Evolutionary conservation across 345 rosid species (phyloP), one percentile per base, ranked within the genome.

Genomic region (Heritiera fomes): DNA sequence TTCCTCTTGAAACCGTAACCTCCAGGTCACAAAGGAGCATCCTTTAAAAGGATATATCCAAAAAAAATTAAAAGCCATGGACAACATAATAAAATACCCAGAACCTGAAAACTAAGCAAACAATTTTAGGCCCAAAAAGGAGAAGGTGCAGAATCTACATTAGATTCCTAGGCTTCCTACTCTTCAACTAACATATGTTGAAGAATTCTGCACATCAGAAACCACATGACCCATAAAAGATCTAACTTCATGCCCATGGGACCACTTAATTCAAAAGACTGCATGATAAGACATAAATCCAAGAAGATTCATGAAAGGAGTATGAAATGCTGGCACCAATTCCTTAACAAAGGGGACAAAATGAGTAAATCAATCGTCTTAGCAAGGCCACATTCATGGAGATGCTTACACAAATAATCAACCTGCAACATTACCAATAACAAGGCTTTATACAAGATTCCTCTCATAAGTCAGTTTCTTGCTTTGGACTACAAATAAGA

Each of bases 321-420:
- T 49, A 80, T 2, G 18, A 50, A 38, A 30, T 53, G n/a, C 15
- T 61, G 56, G 56, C 75, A 81, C 46, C 17, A 50, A 71, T 83
- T 93, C 99, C 99, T 90, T 79, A 92, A 79, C 80, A 95, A 62
- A n/a, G 99, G 98, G 58, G 99, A 93, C 2, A 87, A 61, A 73
- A 95, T 83, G 77, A 95, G 98, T 84, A 95, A 78, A 55, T 93
- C 99, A 73, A 93, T 80, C 87, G 87, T 87, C 89, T 90, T 91
- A 80, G 81, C 81, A 58, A 95, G 97, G 81, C 94, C 97, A 83
- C 83, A 83, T 4, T 86, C 80, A 28, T 59, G 96, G 75, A 93
- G 97, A 85, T 95, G 99, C 87, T 89, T 93, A 67, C 92, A 93
- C 87, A 95, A 84, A 87, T 88, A 84, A 55, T 90, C 94, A 49